phyloP scores from a whole-genome alignment of 148 eudicot species.

The Pouteria glomerata region DNA sequence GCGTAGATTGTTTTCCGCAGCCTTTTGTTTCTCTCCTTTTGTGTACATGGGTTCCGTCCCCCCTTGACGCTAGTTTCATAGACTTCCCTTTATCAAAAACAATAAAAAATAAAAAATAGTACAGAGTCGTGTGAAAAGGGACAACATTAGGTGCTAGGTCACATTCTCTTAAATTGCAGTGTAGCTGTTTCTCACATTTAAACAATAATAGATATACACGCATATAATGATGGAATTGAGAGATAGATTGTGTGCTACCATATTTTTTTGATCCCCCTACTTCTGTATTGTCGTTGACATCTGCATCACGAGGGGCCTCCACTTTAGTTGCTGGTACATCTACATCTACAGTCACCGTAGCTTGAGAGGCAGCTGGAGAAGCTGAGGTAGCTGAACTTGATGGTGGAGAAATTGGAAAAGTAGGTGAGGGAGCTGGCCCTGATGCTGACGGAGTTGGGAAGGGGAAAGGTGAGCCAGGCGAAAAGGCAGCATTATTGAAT shows the following conservation, averaged over 20 bases:
- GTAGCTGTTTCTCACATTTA: no score
- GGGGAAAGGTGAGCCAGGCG: constrained; percentile 66
- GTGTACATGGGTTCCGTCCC: no score
- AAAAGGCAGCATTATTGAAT: constrained; percentile 56
- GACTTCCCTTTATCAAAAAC: no score
- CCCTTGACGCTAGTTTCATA: no score
- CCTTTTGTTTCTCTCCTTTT: no score
- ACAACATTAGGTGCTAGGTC: background rate
- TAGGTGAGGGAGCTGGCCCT: constrained; percentile 28
- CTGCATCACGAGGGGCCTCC: constrained; percentile 36
- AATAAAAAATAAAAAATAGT: background rate
- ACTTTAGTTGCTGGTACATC: constrained; percentile 49
- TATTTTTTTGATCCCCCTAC: constrained; percentile 41
- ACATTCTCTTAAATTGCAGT: no score
- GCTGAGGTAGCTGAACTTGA: constrained; percentile 32
- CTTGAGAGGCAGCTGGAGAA: constrained; percentile 40
- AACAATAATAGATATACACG: background rate
- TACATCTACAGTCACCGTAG: constrained; percentile 50
- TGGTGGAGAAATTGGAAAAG: constrained; percentile 16
- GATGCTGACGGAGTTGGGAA: constrained; percentile 50
- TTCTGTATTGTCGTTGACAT: constrained; percentile 38
- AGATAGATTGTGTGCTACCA: constrained; percentile 32
- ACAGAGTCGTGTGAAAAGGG: background rate
- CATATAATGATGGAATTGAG: background rate
- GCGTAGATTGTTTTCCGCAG: no score